Percentiles rank a stretch among this genome's conserved stretches.
Evolutionary conservation across 2,329 filamentous ascomycete genomes (phyloP).

Genomic region (Pseudogymnoascus sp.): DNA sequence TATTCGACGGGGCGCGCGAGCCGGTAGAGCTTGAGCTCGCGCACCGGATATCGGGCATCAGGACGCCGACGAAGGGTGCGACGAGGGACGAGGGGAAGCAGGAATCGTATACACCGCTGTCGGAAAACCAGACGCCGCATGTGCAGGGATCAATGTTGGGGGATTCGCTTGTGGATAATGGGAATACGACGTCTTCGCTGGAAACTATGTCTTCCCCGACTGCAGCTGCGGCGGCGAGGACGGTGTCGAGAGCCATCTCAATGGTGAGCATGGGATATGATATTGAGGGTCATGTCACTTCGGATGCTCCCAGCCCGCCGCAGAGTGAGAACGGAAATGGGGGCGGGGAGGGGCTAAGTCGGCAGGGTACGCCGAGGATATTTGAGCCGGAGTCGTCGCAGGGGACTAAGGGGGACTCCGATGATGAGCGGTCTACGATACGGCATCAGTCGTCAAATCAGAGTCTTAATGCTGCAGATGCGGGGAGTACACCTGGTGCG

Average conservation of each 20-base stretch:
- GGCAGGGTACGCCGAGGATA: not conserved
- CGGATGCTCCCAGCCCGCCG: not conserved
- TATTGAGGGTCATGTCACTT: slow-evolving; percentile 12
- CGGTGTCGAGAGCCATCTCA: slow-evolving; percentile 43
- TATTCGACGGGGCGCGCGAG: slow-evolving; percentile 41
- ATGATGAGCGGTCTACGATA: slow-evolving; percentile 19
- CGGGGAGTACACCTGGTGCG: slow-evolving; percentile 38
- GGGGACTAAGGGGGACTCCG: slow-evolving; percentile 11
- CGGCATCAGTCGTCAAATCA: slow-evolving; percentile 29
- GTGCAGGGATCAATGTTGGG: not conserved
- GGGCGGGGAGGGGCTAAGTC: not conserved
- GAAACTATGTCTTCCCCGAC: slow-evolving; percentile 49
- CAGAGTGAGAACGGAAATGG: not conserved
- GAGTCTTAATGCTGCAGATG: slow-evolving; percentile 31
- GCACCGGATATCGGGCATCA: slow-evolving; percentile 1
- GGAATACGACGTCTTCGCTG: slow-evolving; percentile 41
- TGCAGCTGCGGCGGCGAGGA: slow-evolving; percentile 44
- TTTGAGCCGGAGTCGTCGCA: not conserved
- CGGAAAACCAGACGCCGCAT: not conserved
- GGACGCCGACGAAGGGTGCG: not conserved
- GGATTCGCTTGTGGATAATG: slow-evolving; percentile 15
- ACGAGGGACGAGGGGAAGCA: not conserved
- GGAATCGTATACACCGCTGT: not conserved
- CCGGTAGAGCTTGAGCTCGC: slow-evolving; percentile 18
- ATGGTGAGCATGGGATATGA: slow-evolving; percentile 29